Evolutionary conservation across 257 asterid species (phyloP).

Genomic region (Solanum virginianum): DNA sequence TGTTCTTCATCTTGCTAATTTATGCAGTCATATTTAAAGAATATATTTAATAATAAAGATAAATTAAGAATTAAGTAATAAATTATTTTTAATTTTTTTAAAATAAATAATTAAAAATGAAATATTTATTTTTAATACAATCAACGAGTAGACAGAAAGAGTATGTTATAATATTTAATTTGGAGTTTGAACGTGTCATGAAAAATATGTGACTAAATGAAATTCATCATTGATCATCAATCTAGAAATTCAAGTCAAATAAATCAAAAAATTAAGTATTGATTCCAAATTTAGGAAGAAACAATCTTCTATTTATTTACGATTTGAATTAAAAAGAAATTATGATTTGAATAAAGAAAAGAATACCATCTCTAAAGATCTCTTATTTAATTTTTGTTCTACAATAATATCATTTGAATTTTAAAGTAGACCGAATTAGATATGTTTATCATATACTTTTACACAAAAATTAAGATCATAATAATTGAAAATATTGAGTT

Average conservation of each 20-base stretch:
- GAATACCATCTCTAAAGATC: not conserved
- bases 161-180: not conserved
- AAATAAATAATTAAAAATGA: too few species aligned
- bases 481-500: not conserved
- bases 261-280: not conserved
- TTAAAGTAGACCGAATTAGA: not conserved
- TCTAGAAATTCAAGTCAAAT: not conserved
- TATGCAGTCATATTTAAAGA: too few species aligned
- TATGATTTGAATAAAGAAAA: not conserved
- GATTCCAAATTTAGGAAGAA: not conserved
- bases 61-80: too few species aligned
- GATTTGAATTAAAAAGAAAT: not conserved
- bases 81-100: too few species aligned
- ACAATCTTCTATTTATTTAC: not conserved
- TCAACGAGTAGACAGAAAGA: too few species aligned
- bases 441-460: not conserved
- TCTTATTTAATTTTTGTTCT: not conserved
- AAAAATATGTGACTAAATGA: not conserved
- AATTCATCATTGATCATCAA: not conserved
- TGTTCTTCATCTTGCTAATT: too few species aligned
- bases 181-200: not conserved
- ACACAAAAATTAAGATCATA: not conserved
- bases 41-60: too few species aligned
- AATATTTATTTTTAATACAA: too few species aligned
- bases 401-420: not conserved